Conservation (phyloP, 306 rosid species). For the Quercus suber region DNA sequence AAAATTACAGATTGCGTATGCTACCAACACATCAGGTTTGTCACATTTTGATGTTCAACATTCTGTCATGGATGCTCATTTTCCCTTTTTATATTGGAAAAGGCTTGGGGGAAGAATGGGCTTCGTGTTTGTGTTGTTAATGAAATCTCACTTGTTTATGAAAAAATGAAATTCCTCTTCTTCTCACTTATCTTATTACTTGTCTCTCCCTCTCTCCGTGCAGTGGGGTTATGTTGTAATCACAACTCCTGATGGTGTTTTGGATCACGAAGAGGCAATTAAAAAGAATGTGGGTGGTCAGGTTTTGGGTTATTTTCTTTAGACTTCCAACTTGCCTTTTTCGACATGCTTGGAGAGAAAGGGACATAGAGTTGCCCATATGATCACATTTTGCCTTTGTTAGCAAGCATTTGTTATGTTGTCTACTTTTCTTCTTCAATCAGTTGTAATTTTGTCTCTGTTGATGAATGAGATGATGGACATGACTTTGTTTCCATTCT, state of each 20-base stretch:
- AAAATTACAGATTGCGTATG: slow-evolving; percentile 50
- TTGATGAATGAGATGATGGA: slow-evolving; percentile 4
- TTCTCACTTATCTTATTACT: not conserved
- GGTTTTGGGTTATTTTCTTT: slow-evolving; percentile 85
- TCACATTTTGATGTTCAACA: not conserved
- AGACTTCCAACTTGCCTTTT: not conserved
- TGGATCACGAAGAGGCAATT: slow-evolving; percentile 93
- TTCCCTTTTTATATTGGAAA: not conserved
- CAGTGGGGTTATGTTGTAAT: slow-evolving; percentile 99
- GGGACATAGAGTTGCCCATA: not conserved
- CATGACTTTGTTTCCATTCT: not conserved
- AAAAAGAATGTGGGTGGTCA: slow-evolving; percentile 72
- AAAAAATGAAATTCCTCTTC: not conserved
- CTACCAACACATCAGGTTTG: slow-evolving; percentile 88
- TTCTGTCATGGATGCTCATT: not conserved
- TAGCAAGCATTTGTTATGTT: slow-evolving; percentile 1
- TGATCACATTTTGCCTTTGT: not conserved
- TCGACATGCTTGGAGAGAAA: not conserved
- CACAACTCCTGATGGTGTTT: slow-evolving; percentile 87
- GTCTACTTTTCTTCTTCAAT: not conserved
- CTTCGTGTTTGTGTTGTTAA: no score
- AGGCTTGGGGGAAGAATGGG: slow-evolving; percentile 11
- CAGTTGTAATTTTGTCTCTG: not conserved
- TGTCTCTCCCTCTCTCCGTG: slow-evolving; percentile 23
- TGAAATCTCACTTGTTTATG: not conserved